A percentile compares a stretch with the other conserved stretches of the same genome.
Conservation (phyloP, 2,329 filamentous ascomycete species). For the Escovopsis sp. region DNA sequence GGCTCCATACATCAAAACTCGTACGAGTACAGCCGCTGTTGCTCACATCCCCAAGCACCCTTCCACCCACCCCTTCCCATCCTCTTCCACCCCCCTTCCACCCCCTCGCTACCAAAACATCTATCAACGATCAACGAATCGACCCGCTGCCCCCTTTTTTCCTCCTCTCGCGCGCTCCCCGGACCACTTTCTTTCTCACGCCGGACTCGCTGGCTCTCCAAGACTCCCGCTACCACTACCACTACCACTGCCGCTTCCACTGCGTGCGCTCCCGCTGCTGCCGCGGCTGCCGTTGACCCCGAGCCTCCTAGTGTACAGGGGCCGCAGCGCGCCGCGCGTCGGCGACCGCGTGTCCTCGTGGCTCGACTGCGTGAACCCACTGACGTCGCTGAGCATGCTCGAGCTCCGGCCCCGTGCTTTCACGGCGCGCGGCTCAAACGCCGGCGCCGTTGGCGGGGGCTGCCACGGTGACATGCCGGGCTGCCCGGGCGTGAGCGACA, state of each 20-base stretch:
- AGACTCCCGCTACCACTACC: conserved; percentile 36
- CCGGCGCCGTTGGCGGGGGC: conserved; percentile 23
- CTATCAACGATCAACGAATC: no score
- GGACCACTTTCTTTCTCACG: background rate
- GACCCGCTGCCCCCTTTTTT: no score
- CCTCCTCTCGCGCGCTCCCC: no score
- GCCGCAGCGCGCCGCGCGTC: conserved; percentile 4
- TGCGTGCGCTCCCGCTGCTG: conserved; percentile 28
- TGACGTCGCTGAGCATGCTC: conserved; percentile 52
- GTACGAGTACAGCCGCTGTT: no score
- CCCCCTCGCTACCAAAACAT: no score
- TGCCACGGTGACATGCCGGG: conserved; percentile 19
- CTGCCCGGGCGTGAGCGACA: conserved; percentile 16
- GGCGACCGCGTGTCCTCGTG: conserved; percentile 28
- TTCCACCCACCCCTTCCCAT: no score
- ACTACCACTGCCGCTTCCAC: conserved; percentile 32
- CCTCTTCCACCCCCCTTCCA: no score
- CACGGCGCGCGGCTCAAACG: conserved; percentile 20
- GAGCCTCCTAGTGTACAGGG: conserved; percentile 4
- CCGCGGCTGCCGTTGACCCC: conserved; percentile 22
- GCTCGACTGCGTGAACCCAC: conserved; percentile 51
- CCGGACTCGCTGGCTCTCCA: conserved; percentile 38
- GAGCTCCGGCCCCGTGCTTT: conserved; percentile 44
- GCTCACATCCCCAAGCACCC: no score
- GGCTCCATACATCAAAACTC: no score